Evolutionary conservation across 2,329 filamentous ascomycete genomes (phyloP).

Genomic region (Capronia americana): DNA sequence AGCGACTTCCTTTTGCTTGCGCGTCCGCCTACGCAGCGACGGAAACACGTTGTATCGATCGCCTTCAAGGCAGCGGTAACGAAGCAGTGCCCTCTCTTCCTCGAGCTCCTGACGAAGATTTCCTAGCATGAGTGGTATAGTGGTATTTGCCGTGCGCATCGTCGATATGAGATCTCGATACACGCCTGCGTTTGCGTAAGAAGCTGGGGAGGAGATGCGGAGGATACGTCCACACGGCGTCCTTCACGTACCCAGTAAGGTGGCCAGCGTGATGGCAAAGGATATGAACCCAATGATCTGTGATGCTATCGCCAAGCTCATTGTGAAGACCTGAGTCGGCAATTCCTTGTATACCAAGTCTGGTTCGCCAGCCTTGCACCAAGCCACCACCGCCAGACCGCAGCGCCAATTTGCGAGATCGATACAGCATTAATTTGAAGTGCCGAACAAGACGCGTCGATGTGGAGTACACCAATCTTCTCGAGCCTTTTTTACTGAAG

Average conservation of each 20-base stretch:
- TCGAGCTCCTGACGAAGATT: conserved; percentile 38
- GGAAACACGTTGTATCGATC: conserved; percentile 34
- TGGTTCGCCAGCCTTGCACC: neutral
- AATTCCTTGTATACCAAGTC: neutral
- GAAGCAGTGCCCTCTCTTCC: conserved; percentile 31
- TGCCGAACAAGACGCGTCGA: neutral
- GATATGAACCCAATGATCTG: conserved; percentile 37
- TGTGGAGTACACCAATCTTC: neutral
- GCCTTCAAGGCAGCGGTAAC: conserved; percentile 32
- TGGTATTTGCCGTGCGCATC: conserved; percentile 29
- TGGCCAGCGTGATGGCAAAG: conserved; percentile 35
- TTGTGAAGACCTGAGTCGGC: neutral
- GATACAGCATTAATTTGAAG: neutral
- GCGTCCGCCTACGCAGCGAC: conserved; percentile 20
- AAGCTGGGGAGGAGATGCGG: too few relatives aligned
- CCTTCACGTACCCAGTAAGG: conserved; percentile 34
- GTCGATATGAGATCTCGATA: conserved; percentile 36
- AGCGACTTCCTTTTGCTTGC: conserved; percentile 25
- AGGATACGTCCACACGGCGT: neutral
- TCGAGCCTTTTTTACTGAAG: neutral
- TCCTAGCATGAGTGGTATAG: conserved; percentile 35
- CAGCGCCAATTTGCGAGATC: neutral
- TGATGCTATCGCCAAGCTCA: conserved; percentile 25
- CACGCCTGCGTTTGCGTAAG: conserved; percentile 28
- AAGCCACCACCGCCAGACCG: neutral